Evolutionary conservation across 2,329 filamentous ascomycete genomes (phyloP).

Genomic region (Aspergillus novoparasiticus): DNA sequence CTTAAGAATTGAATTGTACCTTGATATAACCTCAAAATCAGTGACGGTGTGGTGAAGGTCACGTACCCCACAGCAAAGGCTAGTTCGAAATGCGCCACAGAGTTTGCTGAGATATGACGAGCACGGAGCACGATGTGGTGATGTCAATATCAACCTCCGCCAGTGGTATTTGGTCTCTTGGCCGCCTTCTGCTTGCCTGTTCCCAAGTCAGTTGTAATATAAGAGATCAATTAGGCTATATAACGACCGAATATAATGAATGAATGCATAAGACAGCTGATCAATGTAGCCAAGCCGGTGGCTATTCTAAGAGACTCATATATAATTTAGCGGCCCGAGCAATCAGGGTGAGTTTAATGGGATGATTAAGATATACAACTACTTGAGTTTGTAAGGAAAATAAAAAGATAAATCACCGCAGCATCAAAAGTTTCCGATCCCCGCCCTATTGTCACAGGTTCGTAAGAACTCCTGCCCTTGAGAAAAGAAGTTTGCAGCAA

Average conservation of each 20-base stretch:
- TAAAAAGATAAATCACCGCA: neutral
- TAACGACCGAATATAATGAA: neutral
- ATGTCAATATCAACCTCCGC: neutral
- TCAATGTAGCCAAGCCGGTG: neutral
- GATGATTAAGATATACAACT: neutral
- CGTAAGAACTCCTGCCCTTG: constrained; percentile 48
- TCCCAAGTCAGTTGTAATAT: neutral
- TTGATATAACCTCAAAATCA: neutral
- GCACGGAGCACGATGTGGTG: neutral
- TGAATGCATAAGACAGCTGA: neutral
- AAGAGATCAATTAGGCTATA: neutral
- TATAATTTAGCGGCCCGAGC: neutral
- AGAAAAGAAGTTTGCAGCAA: constrained; percentile 53
- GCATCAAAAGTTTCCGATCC: constrained; percentile 33
- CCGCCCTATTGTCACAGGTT: constrained; percentile 40
- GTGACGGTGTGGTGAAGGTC: neutral
- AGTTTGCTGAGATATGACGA: neutral
- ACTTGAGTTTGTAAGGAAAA: neutral
- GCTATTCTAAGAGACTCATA: neutral
- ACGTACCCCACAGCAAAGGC: neutral
- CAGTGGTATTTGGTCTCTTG: neutral
- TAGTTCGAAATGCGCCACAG: neutral
- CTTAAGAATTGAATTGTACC: neutral
- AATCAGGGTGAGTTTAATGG: no score
- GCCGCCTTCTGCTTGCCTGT: neutral